These are phyloP conservation scores for Diutina rugosa DNA, from an alignment of 1,139 yeast species.

Conservation along the genomic window DNA sequence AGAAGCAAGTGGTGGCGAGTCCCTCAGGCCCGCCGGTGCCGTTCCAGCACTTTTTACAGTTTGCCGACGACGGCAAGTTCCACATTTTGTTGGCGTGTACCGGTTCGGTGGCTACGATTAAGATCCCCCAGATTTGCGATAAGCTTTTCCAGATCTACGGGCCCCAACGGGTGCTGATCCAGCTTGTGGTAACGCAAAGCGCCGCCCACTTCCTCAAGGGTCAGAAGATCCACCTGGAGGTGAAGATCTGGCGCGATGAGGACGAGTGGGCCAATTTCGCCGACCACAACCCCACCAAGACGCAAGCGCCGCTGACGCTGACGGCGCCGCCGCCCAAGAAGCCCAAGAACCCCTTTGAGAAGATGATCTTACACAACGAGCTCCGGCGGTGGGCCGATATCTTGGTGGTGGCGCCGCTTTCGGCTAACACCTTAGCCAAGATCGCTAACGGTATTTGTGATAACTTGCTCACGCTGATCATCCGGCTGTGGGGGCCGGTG, in stretches of 20 bases:
- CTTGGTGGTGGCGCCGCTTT: constrained; percentile 79
- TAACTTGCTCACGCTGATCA: constrained; percentile 69
- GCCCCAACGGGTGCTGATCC: constrained; percentile 60
- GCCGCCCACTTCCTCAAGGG: constrained; percentile 80
- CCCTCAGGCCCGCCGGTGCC: constrained; percentile 65
- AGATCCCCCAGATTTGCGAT: constrained; percentile 77
- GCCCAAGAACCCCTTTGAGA: constrained; percentile 20
- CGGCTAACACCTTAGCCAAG: constrained; percentile 89
- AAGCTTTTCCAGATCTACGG: constrained; percentile 70
- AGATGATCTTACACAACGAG: constrained; percentile 66
- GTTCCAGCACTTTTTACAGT: constrained; percentile 55
- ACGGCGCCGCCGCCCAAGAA: constrained; percentile 14
- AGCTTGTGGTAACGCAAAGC: constrained; percentile 70
- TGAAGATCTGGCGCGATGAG: constrained; percentile 85
- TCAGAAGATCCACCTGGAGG: constrained; percentile 64
- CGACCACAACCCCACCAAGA: constrained; percentile 12
- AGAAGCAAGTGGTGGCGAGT: constrained; percentile 26
- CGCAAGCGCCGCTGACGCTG: constrained; percentile 8
- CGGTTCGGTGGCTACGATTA: constrained; percentile 93
- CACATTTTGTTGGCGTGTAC: constrained; percentile 87
- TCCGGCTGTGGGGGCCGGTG: constrained; percentile 81
- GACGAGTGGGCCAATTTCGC: constrained; percentile 74
- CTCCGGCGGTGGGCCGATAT: constrained; percentile 94
- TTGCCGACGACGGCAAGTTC: constrained; percentile 67
- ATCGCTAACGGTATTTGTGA: constrained; percentile 87